Evolutionary conservation across 1,284 basidiomycete genomes (phyloP).

Genomic region (Heterobasidion annosum): DNA sequence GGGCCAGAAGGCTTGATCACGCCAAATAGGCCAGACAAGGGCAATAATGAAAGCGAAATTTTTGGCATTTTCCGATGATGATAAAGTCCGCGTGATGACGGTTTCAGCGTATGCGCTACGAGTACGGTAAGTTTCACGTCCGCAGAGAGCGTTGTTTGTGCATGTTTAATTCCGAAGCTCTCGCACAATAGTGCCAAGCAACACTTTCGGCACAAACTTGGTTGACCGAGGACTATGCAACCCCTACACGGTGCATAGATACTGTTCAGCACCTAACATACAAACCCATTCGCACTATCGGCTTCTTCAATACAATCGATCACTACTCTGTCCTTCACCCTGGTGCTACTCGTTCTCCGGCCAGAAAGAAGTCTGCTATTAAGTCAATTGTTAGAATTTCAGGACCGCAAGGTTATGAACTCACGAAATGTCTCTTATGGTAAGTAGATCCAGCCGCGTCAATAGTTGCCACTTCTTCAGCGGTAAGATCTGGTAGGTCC

Average conservation of each 20-base stretch:
- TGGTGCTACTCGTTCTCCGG: not conserved
- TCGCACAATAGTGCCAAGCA: not conserved
- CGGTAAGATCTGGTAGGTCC: slow-evolving; percentile 46
- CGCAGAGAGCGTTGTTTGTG: not conserved
- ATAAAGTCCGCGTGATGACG: not conserved
- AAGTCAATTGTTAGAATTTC: not conserved
- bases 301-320: too few species aligned
- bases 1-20: slow-evolving; percentile 83
- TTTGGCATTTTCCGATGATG: slow-evolving; percentile 52
- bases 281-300: too few species aligned
- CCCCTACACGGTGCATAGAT: not conserved
- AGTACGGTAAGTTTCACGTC: not conserved
- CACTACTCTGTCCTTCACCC: too few species aligned
- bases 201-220: not conserved
- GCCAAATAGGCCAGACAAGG: slow-evolving; percentile 76
- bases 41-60: slow-evolving; percentile 38
- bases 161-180: not conserved
- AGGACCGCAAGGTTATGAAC: not conserved
- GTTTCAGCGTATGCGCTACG: not conserved
- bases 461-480: slow-evolving; percentile 18
- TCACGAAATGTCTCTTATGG: slow-evolving; percentile 1
- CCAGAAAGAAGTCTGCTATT: not conserved
- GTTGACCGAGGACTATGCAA: not conserved
- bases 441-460: not conserved
- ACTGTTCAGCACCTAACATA: too few species aligned